Conservation (phyloP, 2,329 filamentous ascomycete species). For the Aaosphaeria arxii region DNA sequence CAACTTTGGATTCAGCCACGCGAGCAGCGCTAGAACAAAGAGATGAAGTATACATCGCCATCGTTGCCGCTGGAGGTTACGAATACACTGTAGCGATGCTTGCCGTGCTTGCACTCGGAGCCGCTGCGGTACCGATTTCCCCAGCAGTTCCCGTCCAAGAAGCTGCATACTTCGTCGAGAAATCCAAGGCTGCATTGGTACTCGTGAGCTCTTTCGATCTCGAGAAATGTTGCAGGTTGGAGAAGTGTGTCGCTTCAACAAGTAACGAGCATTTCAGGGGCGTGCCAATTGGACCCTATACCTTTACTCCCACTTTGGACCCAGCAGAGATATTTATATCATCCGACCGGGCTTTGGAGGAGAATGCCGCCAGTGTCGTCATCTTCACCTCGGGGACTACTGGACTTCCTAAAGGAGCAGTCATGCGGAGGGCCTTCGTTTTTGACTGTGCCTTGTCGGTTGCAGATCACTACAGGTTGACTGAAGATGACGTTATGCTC, state of each 20-base stretch:
- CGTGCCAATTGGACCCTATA: conserved; percentile 36
- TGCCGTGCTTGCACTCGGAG: conserved; percentile 46
- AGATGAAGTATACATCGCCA: conserved; percentile 44
- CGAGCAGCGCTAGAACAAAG: conserved; percentile 25
- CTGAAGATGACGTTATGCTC: conserved; percentile 29
- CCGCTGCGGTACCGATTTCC: conserved; percentile 46
- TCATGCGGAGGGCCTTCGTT: conserved; percentile 43
- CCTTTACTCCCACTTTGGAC: conserved; percentile 24
- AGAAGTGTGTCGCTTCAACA: conserved; percentile 20
- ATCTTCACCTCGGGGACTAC: conserved; percentile 50
- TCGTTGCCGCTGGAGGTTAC: conserved; percentile 47
- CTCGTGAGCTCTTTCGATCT: conserved; percentile 36
- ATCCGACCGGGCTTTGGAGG: conserved; percentile 38
- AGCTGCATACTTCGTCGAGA: conserved; percentile 44
- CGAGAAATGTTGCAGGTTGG: conserved; percentile 23
- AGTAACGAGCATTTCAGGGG: conserved; percentile 33
- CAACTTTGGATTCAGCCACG: conserved; percentile 23
- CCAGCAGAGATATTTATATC: conserved; percentile 39
- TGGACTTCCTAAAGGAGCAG: conserved; percentile 45
- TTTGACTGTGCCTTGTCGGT: conserved; percentile 33
- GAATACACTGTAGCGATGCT: conserved; percentile 50
- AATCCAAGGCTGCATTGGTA: conserved; percentile 38
- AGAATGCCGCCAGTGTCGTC: conserved; percentile 41
- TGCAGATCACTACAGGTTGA: conserved; percentile 32
- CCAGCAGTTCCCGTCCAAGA: conserved; percentile 43